phyloP scores from a whole-genome alignment of 2,329 filamentous ascomycete genomes.

The Periglandula ipomoeae region DNA sequence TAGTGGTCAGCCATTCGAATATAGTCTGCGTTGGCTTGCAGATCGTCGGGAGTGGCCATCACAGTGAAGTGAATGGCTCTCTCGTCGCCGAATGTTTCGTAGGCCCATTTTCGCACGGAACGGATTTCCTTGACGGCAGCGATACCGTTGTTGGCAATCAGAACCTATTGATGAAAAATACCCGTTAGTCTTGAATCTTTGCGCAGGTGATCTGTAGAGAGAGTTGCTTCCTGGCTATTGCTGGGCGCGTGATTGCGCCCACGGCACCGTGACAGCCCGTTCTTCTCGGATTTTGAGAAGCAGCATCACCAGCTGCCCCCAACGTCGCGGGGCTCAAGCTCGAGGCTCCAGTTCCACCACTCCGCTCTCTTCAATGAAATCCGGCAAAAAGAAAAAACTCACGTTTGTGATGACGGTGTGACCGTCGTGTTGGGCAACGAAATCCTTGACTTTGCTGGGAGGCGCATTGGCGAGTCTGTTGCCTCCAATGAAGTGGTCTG shows the following conservation, averaged over 20 bases:
- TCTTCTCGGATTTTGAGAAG: too few species aligned
- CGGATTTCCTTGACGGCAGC: slow-evolving; percentile 98
- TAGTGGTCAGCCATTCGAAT: slow-evolving; percentile 99
- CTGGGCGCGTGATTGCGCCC: too few species aligned
- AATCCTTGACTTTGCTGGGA: slow-evolving; percentile 88
- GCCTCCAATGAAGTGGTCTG: slow-evolving; percentile 93
- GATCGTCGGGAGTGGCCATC: slow-evolving; percentile 97
- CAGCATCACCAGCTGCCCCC: too few species aligned
- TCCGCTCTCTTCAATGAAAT: too few species aligned
- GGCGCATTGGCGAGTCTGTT: slow-evolving; percentile 77
- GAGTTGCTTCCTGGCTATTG: not conserved
- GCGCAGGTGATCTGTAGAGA: too few species aligned
- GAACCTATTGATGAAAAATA: slow-evolving; percentile 49
- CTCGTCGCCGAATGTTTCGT: slow-evolving; percentile 98
- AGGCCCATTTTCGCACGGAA: slow-evolving; percentile 99
- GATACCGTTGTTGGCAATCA: slow-evolving; percentile 99
- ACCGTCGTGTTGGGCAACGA: slow-evolving; percentile 79
- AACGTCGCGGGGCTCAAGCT: not conserved
- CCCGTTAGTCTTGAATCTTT: not conserved
- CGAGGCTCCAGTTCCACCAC: not conserved
- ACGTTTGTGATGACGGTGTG: slow-evolving; percentile 99
- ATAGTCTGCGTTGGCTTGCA: slow-evolving; percentile 96
- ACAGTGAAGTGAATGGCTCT: slow-evolving; percentile 98
- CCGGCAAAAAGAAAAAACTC: slow-evolving; percentile 36
- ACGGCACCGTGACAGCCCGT: too few species aligned